Base-by-base conservation (phyloP, 371 early-diverging fungal species). In the Rhizopus sp. region DNA sequence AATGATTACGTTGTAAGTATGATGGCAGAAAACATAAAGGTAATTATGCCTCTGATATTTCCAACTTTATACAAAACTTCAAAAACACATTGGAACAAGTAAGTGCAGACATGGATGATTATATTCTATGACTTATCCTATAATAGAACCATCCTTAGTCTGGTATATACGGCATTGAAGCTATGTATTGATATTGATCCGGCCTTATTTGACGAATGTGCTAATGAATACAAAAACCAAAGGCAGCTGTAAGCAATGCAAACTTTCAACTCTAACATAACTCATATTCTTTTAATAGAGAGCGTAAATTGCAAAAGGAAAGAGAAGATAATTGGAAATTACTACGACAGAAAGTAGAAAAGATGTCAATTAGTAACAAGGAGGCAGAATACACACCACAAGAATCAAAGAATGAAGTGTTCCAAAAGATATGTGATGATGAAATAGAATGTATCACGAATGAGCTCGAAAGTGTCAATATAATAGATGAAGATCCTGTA, bases 51-150 rank as follows among this genome's bases (percentile, higher is more conserved):
- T 12, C 89, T 96, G 54, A 91, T 95, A 72, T 94, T 97, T 61
- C 83, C 93, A 10, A 83, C 93, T 1, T 77, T 97, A 33, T 94
- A 90, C 68, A 86, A 87, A 32, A 92, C 92, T 69, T 94, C 95
- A 38, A 94, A 93, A 69, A 83, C 90, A 7, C 97, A 97, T 63
- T 97, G 96, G 96, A 96, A 97, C 79, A 82, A 93, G 88, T 94
- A 83, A 63, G 47, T 23, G 23, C 23, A 23, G 23, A 23, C 23
- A 23, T 23, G 2, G 23, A 23, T 23, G 23, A 23, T 23, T 1
- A 23, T 23, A 23, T 23, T 23, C 2, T 16, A 32, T 29, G n/a
- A 48, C 23, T 23, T 23, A 23, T 23, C 2, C 23, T 2, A 23
- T 23, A 13, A 4, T 70, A 91, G 92, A 62, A 93, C 90, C 0